Conservation (phyloP, 805 yeast genomes). For the Metschnikowia lochheadii region DNA sequence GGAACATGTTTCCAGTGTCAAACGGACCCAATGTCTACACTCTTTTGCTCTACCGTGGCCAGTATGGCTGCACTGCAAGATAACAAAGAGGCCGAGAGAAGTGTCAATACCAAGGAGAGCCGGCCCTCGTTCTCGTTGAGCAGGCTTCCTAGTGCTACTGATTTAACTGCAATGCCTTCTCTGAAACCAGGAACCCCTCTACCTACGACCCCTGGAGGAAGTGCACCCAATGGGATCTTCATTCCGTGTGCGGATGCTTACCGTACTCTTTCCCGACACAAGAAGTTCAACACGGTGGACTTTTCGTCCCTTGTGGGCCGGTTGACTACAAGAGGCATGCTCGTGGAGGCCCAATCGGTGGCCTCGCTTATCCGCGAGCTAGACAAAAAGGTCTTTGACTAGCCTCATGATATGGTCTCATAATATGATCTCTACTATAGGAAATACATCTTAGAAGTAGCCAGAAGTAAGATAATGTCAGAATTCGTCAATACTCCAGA, state of each 20-base stretch:
- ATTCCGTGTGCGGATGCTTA: slow-evolving; percentile 91
- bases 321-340: slow-evolving; percentile 78
- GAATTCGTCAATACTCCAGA: no score
- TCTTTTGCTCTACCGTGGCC: slow-evolving; percentile 85
- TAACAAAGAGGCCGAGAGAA: background rate
- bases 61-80: slow-evolving; percentile 35
- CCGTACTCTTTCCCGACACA: slow-evolving; percentile 78
- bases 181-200: slow-evolving; percentile 18
- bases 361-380: slow-evolving; percentile 80
- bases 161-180: background rate
- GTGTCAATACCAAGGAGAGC: slow-evolving; percentile 4
- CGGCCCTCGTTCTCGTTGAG: background rate
- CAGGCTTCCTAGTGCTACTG: slow-evolving; percentile 1
- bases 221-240: slow-evolving; percentile 42
- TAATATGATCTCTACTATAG: no score
- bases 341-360: slow-evolving; percentile 86
- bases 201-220: slow-evolving; percentile 17
- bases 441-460: no score
- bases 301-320: slow-evolving; percentile 70
- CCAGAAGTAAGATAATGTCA: no score
- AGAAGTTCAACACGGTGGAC: slow-evolving; percentile 68
- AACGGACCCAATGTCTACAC: slow-evolving; percentile 79
- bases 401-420: slow-evolving; percentile 4
- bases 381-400: slow-evolving; percentile 60
- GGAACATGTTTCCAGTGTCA: slow-evolving; percentile 85